These are phyloP conservation scores for Pseudopithomyces chartarum DNA, from an alignment of 2,329 filamentous ascomycete genomes.

Conservation along the genomic window DNA sequence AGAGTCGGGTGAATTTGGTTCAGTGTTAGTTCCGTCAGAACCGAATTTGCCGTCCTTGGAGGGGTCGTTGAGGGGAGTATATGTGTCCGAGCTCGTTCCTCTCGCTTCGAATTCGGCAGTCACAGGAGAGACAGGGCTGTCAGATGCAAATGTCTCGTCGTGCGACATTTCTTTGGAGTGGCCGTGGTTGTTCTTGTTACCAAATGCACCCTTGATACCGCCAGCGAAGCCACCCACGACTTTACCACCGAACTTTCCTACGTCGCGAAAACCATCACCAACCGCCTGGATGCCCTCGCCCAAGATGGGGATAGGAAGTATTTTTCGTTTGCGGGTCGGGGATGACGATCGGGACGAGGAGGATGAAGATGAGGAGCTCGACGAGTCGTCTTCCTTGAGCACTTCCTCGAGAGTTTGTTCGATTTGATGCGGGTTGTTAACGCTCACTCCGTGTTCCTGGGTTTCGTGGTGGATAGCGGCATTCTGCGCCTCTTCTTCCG, in stretches of 20 bases:
- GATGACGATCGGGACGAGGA: conserved; percentile 39
- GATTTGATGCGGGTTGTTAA: conserved; percentile 62
- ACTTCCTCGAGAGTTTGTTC: conserved; percentile 56
- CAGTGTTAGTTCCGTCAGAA: conserved; percentile 24
- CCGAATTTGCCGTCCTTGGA: conserved; percentile 32
- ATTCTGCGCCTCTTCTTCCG: conserved; percentile 68
- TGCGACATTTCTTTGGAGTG: conserved; percentile 16
- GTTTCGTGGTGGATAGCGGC: conserved; percentile 58
- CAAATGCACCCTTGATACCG: conserved; percentile 43
- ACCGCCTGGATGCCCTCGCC: conserved; percentile 51
- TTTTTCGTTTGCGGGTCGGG: conserved; percentile 33
- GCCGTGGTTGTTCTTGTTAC: conserved; percentile 20
- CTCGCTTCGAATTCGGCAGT: conserved; percentile 32
- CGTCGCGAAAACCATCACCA: conserved; percentile 54
- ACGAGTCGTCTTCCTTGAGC: conserved; percentile 39
- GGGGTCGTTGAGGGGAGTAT: conserved; percentile 31
- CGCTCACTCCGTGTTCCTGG: conserved; percentile 57
- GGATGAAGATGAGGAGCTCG: conserved; percentile 35
- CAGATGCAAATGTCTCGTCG: conserved; percentile 24
- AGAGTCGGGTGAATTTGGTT: conserved; percentile 29
- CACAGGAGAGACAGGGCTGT: conserved; percentile 30
- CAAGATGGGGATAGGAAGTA: conserved; percentile 53
- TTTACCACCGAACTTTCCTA: conserved; percentile 50
- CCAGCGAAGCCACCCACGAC: conserved; percentile 48
- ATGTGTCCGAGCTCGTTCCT: conserved; percentile 39